These are phyloP conservation scores for Ricinus communis DNA, from an alignment of 345 rosid species.

Conservation along the genomic window DNA sequence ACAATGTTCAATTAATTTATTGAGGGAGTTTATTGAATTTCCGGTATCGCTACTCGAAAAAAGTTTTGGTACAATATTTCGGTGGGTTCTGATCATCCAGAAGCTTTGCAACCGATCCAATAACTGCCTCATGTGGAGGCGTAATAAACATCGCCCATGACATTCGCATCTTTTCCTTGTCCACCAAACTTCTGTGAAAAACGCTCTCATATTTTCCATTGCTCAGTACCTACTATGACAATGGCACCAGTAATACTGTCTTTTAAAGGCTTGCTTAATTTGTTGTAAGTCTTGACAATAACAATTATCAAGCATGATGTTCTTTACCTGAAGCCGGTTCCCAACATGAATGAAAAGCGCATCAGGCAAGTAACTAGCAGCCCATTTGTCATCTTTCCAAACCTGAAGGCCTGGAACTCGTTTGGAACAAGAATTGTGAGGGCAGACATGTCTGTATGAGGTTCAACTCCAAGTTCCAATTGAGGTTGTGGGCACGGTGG, in stretches of 20 bases:
- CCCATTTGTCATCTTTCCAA: conserved; percentile 54
- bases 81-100: conserved; percentile 38
- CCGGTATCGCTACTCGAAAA: conserved; percentile 41
- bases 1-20: background rate
- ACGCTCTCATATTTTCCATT: conserved; percentile 55
- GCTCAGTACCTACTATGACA: conserved; percentile 44
- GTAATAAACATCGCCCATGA: conserved; percentile 52
- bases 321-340: conserved; percentile 50
- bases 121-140: conserved; percentile 42
- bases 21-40: conserved; percentile 50
- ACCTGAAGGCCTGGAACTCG: conserved; percentile 55
- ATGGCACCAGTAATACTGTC: too few relatives aligned
- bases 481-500: conserved; percentile 68
- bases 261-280: too few relatives aligned
- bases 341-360: conserved; percentile 49
- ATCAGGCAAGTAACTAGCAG: conserved; percentile 41
- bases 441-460: conserved; percentile 63
- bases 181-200: conserved; percentile 49
- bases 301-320: too few relatives aligned
- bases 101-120: conserved; percentile 48
- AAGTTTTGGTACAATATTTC: conserved; percentile 44
- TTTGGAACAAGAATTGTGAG: conserved; percentile 51
- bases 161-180: conserved; percentile 44
- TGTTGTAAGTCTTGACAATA: too few relatives aligned
- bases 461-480: conserved; percentile 54